Evolutionary conservation across 2,329 filamentous ascomycete genomes (phyloP).

Genomic region (Alternaria sp.): DNA sequence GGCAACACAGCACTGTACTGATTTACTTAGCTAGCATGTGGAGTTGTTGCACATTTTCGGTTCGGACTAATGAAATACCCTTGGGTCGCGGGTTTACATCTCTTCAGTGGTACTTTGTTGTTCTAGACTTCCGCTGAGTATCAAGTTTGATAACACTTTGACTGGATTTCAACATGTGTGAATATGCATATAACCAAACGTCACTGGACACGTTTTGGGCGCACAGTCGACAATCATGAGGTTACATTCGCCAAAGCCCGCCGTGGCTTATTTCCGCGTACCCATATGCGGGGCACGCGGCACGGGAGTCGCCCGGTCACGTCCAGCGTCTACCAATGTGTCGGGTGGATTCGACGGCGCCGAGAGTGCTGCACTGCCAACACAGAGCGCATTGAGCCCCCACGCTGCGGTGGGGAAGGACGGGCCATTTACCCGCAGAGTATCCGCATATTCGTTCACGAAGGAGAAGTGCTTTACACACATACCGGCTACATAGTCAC

Average conservation of each 20-base stretch:
- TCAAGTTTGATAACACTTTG: neutral
- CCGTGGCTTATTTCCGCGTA: neutral
- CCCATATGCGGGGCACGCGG: neutral
- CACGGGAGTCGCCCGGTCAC: neutral
- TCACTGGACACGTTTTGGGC: neutral
- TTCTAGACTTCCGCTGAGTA: neutral
- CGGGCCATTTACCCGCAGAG: neutral
- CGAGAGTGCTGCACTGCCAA: neutral
- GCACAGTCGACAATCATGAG: neutral
- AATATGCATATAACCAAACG: neutral
- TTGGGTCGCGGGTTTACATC: neutral
- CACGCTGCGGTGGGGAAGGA: neutral
- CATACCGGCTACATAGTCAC: neutral
- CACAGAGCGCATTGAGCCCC: neutral
- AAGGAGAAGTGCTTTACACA: neutral
- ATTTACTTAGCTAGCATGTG: neutral
- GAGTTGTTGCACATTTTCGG: neutral
- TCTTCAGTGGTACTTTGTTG: neutral
- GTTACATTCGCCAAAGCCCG: neutral
- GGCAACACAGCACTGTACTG: neutral
- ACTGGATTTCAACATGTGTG: neutral
- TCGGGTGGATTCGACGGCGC: neutral
- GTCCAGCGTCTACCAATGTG: neutral
- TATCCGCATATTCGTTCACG: neutral
- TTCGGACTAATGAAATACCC: neutral